A percentile compares a stretch with the other conserved stretches of the same genome.
These are phyloP conservation scores for Castanospermum australe DNA, from an alignment of 306 rosid genomes.

Conservation along the genomic window DNA sequence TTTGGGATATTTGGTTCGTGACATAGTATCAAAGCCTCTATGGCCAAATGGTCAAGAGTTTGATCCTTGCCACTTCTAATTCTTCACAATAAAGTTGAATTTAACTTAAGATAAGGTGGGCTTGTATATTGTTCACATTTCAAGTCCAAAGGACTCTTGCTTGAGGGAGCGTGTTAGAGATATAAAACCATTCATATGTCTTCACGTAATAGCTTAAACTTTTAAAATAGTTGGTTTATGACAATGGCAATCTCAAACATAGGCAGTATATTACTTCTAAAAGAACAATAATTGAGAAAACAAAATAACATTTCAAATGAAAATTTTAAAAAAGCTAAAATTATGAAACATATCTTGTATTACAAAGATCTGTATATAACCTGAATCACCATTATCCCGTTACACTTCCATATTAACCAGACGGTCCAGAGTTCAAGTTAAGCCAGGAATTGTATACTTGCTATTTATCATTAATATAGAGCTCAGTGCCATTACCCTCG, in stretches of 20 bases:
- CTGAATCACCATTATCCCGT: neutral
- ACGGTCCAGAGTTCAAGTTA: neutral
- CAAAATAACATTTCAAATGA: neutral
- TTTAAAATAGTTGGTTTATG: too few relatives aligned
- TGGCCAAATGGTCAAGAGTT: too few relatives aligned
- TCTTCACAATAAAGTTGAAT: too few relatives aligned
- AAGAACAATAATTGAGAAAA: neutral
- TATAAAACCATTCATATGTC: too few relatives aligned
- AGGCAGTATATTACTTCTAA: neutral
- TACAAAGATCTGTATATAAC: conserved; percentile 3
- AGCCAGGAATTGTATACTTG: neutral
- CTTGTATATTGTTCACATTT: too few relatives aligned
- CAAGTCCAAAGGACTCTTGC: too few relatives aligned
- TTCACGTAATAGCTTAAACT: too few relatives aligned
- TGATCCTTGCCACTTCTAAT: too few relatives aligned
- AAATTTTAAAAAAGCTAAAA: neutral
- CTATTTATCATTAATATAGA: neutral
- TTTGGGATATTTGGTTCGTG: too few relatives aligned
- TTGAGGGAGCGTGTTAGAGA: too few relatives aligned
- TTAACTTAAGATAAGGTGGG: too few relatives aligned
- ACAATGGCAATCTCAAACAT: neutral
- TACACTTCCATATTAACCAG: neutral
- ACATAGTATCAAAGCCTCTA: too few relatives aligned
- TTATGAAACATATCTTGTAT: neutral
- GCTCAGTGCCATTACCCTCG: neutral